These are phyloP conservation scores for Hyaloperonospora arabidopsidis DNA, from an alignment of 352 stramenopile species.

Conservation along the genomic window DNA sequence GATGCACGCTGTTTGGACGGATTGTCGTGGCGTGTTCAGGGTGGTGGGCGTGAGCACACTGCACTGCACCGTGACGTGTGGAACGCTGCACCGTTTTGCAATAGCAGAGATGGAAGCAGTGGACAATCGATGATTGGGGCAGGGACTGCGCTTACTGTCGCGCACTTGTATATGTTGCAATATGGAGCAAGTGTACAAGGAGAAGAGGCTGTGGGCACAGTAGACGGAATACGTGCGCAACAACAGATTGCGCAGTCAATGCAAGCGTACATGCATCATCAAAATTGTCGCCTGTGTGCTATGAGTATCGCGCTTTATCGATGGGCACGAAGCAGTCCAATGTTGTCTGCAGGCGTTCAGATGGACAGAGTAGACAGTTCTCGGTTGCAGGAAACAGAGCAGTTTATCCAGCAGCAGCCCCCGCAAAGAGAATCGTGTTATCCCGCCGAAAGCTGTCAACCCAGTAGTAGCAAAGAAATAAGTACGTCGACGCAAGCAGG, in stretches of 20 bases:
- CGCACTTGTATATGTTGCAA: conserved; percentile 2
- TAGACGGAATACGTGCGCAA: conserved; percentile 10
- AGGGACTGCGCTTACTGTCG: not conserved
- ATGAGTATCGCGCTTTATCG: conserved; percentile 1
- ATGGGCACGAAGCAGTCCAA: conserved; percentile 7
- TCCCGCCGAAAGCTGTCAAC: not conserved
- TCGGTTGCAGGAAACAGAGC: conserved; percentile 4
- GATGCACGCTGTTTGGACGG: not conserved
- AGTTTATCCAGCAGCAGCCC: conserved; percentile 8
- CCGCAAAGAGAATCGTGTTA: conserved; percentile 13
- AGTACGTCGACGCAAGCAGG: not conserved
- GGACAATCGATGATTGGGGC: conserved; percentile 4
- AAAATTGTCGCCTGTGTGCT: not conserved
- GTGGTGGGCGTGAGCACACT: not conserved
- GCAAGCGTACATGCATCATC: conserved; percentile 15
- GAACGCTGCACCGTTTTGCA: not conserved
- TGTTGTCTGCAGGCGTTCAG: conserved; percentile 4
- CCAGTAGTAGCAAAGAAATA: conserved; percentile 1
- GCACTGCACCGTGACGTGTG: conserved; percentile 1
- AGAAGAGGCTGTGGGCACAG: conserved; percentile 2
- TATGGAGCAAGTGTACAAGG: conserved; percentile 1
- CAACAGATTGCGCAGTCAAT: conserved; percentile 6
- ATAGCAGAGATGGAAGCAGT: not conserved
- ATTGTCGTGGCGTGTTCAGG: not conserved
- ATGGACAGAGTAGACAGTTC: conserved; percentile 3